Percentiles rank a stretch among this genome's conserved stretches.
Evolutionary conservation across 495 filamentous ascomycete species (phyloP).

Genomic region (Xylaria acuta): DNA sequence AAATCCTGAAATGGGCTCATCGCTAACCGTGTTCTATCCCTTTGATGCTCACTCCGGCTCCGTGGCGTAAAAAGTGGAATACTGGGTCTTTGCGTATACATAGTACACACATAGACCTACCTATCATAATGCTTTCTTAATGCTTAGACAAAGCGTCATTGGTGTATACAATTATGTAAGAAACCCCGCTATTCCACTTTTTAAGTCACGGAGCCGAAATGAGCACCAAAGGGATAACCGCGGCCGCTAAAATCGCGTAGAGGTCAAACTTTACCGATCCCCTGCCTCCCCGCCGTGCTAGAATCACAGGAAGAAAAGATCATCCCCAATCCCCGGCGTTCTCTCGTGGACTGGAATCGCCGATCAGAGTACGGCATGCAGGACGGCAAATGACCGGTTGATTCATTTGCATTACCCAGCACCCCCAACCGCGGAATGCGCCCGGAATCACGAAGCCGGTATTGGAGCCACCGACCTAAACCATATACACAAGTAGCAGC

Average conservation of each 20-base stretch:
- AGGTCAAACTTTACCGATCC: background rate
- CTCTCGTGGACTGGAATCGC: background rate
- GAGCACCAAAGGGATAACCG: too few species aligned
- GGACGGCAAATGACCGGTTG: background rate
- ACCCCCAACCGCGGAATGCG: background rate
- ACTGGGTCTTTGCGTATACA: too few species aligned
- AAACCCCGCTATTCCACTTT: too few species aligned
- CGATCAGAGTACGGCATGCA: background rate
- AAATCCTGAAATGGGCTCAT: background rate
- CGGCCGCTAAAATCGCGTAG: constrained; percentile 9
- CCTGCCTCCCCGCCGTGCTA: constrained; percentile 15
- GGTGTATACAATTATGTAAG: too few species aligned
- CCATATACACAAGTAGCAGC: background rate
- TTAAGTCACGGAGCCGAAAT: too few species aligned
- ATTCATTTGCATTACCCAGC: background rate
- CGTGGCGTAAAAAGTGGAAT: too few species aligned
- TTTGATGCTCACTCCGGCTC: too few species aligned
- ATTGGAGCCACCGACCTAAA: constrained; percentile 2
- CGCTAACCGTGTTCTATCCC: background rate
- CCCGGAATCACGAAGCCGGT: background rate
- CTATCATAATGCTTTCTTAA: too few species aligned
- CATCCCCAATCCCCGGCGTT: background rate
- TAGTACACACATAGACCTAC: too few species aligned
- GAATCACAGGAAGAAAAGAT: background rate
- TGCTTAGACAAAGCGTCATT: too few species aligned